These are phyloP conservation scores for Pontederia crassipes DNA, from an alignment of 176 grass and related monocot genomes.

Conservation along the genomic window DNA sequence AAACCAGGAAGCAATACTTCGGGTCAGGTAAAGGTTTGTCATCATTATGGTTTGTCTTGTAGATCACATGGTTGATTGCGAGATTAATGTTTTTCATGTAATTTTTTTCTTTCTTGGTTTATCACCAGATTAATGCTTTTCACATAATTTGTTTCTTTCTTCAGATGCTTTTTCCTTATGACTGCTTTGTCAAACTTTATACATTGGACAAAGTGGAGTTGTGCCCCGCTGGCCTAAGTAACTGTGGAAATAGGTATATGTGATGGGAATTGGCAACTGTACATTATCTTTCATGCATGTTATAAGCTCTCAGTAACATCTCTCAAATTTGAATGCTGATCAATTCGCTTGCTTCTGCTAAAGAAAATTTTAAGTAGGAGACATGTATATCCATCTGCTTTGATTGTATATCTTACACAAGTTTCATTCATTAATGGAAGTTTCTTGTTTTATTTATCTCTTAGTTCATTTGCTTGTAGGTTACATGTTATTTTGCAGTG, in stretches of 20 bases:
- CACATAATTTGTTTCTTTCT: neutral
- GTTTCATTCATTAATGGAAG: too few species aligned
- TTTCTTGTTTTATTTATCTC: too few species aligned
- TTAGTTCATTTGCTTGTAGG: too few species aligned
- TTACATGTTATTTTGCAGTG: too few species aligned
- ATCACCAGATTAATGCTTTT: neutral
- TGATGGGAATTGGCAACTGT: neutral
- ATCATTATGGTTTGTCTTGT: too few species aligned
- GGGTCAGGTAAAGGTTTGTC: constrained; percentile 6
- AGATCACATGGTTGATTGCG: too few species aligned
- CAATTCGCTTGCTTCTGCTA: too few species aligned
- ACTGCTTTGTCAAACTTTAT: constrained; percentile 22
- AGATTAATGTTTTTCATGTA: neutral
- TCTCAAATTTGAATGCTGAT: too few species aligned
- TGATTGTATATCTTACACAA: too few species aligned
- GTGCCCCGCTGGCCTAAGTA: constrained; percentile 15
- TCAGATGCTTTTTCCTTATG: constrained; percentile 25
- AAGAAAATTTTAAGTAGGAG: too few species aligned
- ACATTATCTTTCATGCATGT: neutral
- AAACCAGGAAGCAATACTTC: constrained; percentile 5
- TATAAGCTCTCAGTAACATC: neutral
- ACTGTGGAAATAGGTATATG: constrained; percentile 20
- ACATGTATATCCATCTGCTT: too few species aligned
- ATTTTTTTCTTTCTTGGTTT: neutral
- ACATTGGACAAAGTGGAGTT: constrained; percentile 18